Base-by-base conservation (phyloP, 2,329 filamentous ascomycete genomes). In the Cercospora berteroae region DNA sequence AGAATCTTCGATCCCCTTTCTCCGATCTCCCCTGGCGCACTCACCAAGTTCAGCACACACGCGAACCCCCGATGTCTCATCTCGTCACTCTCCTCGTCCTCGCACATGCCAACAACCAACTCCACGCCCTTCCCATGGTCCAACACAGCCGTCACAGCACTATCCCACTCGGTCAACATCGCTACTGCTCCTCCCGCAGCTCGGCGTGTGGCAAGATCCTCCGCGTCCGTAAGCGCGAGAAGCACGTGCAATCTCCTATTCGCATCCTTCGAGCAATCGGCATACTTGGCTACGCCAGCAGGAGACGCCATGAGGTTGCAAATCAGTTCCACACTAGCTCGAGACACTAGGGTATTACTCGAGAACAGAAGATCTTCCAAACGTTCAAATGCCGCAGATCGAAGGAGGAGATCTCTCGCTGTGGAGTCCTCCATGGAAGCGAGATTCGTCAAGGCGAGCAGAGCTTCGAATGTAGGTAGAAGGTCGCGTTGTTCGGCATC, bases 371-470 rank as follows among this genome's bases (percentile, higher is more conserved):
- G 83, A 72, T 97, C 93, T 78, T 98, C 95, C 52, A 97, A 85
- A 20, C 88, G 87, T 0, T 88, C 78, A 87, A 92, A 96, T 0
- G 90, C 88, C 36, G 60, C 48, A 4, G 65, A 64, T 9, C 90
- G 88, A 39, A 97, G 88, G 60, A 97, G 94, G 16, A 85, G 83
- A 39, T 86, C 83, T 55, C 89, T 86, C 5, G 87, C 85, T 5
- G 88, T 86, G 36, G 80, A 76, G 50, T 90, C 86, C 63, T 94
- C 90, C 60, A 82, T 78, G 0, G 92, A 96, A 0, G 94, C 95
- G 7, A 99, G 86, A 74, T 99, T 99, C 0, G 95, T 98, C 39
- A 99, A 86, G 0, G 95, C 94, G 78, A 98, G 90, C 8, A 99
- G 85, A 0, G 90, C 86, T 79, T 99, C 95, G 73, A 98, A 99